Conservation (phyloP, 306 rosid species). For the Ziziphus jujuba region DNA sequence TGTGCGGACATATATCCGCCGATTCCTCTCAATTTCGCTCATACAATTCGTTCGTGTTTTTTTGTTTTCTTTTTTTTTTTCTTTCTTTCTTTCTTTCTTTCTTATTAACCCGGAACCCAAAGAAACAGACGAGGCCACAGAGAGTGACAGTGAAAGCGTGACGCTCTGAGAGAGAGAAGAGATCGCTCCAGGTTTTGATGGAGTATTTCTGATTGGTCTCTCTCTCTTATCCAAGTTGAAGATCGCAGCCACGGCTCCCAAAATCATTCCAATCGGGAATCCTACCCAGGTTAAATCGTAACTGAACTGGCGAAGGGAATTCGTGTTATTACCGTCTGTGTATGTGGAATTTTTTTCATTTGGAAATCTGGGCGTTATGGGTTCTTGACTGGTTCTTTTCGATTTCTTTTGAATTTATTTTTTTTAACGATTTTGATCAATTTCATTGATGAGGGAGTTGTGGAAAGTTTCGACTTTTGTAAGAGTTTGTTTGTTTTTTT, state of each 20-base stretch:
- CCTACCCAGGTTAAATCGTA: constrained; percentile 11
- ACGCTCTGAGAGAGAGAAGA: constrained; percentile 30
- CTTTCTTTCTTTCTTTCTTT: background rate
- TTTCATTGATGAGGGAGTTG: background rate
- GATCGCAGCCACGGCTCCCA: background rate
- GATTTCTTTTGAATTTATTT: constrained; percentile 11
- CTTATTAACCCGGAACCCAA: constrained; percentile 1
- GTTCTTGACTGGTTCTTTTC: constrained; percentile 37
- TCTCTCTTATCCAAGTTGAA: constrained; percentile 25
- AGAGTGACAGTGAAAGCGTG: background rate
- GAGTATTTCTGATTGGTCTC: constrained; percentile 31
- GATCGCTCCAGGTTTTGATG: constrained; percentile 30
- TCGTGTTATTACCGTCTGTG: constrained; percentile 8
- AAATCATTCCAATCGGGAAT: constrained; percentile 7
- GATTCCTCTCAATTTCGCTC: constrained; percentile 30
- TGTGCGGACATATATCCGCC: constrained; percentile 48
- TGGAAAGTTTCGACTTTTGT: background rate
- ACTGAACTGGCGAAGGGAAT: constrained; percentile 1
- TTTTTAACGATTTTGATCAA: background rate
- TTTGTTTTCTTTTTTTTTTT: background rate
- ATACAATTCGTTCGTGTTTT: constrained; percentile 6
- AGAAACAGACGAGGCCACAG: constrained; percentile 8
- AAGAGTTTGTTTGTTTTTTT: too few species aligned
- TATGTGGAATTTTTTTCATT: constrained; percentile 8
- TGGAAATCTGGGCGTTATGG: constrained; percentile 14